Evolutionary conservation across 1,139 yeast genomes (phyloP).

Genomic region (Yamadazyma pseudoaaseri): DNA sequence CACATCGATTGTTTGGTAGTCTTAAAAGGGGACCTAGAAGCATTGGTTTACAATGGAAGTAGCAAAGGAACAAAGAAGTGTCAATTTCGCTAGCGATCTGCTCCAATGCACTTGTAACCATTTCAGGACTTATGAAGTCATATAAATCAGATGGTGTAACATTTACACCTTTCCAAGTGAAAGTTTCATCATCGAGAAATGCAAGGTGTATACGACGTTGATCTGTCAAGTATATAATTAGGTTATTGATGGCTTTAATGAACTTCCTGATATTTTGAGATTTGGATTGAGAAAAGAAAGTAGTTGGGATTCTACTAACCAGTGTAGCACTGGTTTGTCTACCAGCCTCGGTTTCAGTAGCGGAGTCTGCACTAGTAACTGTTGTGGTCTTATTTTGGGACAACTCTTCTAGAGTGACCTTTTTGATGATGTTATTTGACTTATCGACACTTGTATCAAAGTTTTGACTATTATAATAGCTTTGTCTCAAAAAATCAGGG

Average conservation of each 20-base stretch:
- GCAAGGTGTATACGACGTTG: conserved; percentile 49
- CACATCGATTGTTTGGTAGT: conserved; percentile 69
- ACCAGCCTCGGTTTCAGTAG: conserved; percentile 21
- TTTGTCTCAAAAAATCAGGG: conserved; percentile 41
- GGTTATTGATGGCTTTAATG: conserved; percentile 46
- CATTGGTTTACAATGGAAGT: conserved; percentile 63
- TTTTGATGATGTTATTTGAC: conserved; percentile 21
- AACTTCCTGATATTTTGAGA: conserved; percentile 28
- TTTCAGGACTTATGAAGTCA: conserved; percentile 15
- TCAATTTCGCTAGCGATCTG: conserved; percentile 50
- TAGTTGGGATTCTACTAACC: conserved; percentile 8
- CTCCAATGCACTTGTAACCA: conserved; percentile 8
- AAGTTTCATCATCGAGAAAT: conserved; percentile 31
- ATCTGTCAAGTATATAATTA: conserved; percentile 57
- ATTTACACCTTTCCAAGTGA: conserved; percentile 46
- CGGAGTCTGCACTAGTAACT: conserved; percentile 26
- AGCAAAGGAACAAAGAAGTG: conserved; percentile 75
- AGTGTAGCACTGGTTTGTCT: conserved; percentile 5
- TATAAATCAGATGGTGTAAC: conserved; percentile 42
- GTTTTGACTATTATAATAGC: conserved; percentile 22
- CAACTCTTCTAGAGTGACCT: conserved; percentile 27
- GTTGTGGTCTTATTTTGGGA: conserved; percentile 13
- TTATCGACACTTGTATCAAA: neutral
- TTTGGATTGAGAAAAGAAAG: conserved; percentile 16
- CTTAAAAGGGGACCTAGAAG: conserved; percentile 82